A percentile compares a stretch with the other conserved stretches of the same genome.
Conservation (phyloP, 2,329 filamentous ascomycete genomes). For the Rutstroemia sp. region DNA sequence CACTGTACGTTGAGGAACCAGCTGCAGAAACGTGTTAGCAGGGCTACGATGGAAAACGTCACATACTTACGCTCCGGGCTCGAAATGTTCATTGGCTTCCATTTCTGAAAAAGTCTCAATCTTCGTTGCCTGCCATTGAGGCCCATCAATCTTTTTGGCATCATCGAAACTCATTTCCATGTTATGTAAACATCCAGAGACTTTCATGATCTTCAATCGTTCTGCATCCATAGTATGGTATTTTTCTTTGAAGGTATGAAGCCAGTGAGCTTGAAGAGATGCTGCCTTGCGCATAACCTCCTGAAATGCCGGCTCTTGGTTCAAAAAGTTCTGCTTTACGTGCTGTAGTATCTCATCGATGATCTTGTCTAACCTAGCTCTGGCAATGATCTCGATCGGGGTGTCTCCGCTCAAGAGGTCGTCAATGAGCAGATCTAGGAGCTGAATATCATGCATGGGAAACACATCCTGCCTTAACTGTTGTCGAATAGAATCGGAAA, state of each 20-base stretch:
- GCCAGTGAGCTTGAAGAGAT: slow-evolving; percentile 17
- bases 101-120: not conserved
- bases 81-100: slow-evolving; percentile 33
- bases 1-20: slow-evolving; percentile 53
- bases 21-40: slow-evolving; percentile 31
- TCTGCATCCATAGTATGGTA: slow-evolving; percentile 17
- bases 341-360: slow-evolving; percentile 15
- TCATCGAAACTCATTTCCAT: slow-evolving; percentile 8
- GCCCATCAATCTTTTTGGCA: not conserved
- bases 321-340: not conserved
- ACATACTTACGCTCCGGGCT: slow-evolving; percentile 41
- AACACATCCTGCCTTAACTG: not conserved
- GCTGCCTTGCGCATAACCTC: slow-evolving; percentile 8
- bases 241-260: slow-evolving; percentile 11
- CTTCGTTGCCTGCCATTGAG: slow-evolving; percentile 13
- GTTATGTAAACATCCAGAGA: slow-evolving; percentile 11
- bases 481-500: slow-evolving; percentile 3
- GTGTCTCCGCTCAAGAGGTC: not conserved
- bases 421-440: slow-evolving; percentile 4
- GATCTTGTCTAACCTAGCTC: slow-evolving; percentile 13
- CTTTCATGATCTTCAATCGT: slow-evolving; percentile 15
- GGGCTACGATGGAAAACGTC: slow-evolving; percentile 10
- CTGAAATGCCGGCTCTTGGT: not conserved
- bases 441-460: not conserved
- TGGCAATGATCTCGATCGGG: slow-evolving; percentile 5